phyloP scores from a whole-genome alignment of 2,329 filamentous ascomycete species.

The Botrytis galanthina region DNA sequence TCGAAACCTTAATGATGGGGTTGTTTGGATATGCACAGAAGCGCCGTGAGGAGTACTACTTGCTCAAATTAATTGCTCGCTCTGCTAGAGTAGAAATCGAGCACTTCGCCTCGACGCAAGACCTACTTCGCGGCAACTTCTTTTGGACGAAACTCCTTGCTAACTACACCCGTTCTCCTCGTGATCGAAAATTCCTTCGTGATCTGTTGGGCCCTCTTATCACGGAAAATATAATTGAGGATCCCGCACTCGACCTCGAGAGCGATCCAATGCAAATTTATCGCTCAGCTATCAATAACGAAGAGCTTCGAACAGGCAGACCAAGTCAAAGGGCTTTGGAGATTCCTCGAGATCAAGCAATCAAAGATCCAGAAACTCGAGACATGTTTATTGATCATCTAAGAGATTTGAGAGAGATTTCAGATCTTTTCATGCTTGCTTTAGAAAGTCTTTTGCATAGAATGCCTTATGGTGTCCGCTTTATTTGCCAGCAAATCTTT shows the following conservation, averaged over 20 bases:
- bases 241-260: constrained; percentile 85
- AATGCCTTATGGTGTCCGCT: constrained; percentile 92
- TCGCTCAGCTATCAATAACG: constrained; percentile 91
- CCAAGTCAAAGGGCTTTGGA: constrained; percentile 79
- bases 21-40: constrained; percentile 98
- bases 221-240: constrained; percentile 88
- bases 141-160: constrained; percentile 87
- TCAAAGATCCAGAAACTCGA: constrained; percentile 89
- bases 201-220: constrained; percentile 83
- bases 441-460: constrained; percentile 80
- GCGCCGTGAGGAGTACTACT: constrained; percentile 91
- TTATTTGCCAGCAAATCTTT: constrained; percentile 82
- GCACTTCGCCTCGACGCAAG: constrained; percentile 67
- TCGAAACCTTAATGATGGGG: constrained; percentile 93
- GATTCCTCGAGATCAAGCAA: constrained; percentile 88
- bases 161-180: constrained; percentile 86
- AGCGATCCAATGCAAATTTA: constrained; percentile 98
- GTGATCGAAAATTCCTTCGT: constrained; percentile 88
- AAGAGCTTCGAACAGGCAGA: constrained; percentile 87
- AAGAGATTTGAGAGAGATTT: constrained; percentile 89
- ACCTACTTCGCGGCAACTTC: constrained; percentile 84
- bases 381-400: constrained; percentile 92
- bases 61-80: constrained; percentile 80
- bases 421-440: constrained; percentile 80
- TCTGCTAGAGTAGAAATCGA: constrained; percentile 87